Evolutionary conservation across 2,329 filamentous ascomycete species (phyloP), one percentile per base, ranked within the genome.

Genomic region (Ophiostoma ulmi): DNA sequence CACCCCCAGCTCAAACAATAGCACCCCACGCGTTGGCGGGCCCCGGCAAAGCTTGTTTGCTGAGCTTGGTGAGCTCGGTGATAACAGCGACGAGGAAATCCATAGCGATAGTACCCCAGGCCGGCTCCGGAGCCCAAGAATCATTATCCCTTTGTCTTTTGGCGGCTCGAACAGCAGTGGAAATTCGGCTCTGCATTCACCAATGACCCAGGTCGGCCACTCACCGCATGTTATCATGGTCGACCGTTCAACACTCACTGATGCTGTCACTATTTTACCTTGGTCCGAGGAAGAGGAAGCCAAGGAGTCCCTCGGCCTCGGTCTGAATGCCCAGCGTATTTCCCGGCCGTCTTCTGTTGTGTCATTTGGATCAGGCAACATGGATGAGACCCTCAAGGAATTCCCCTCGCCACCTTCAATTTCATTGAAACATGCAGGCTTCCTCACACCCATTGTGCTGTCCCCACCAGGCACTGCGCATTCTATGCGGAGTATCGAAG

Each of bases 41-140:
- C 80, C 76, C 22, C 86, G 87, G 20, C 92, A 97, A 81, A 98
- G 91, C 76, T 83, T 99, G 68, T 97, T 95, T 78, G 93, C 93
- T 58, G 95, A 99, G 79, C 85, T 99, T 61, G 92, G 91, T 69
- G 92, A 93, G 74, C 82, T 97, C 63, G 90, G 88, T 73, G 74
- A 75, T 35, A 88, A 88, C 74, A 90, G 91, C 75, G 91, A 92
- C 73, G 91, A 92, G 72, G 90, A 90, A 73, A 89, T 91, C 70
- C 83, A 80, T 72, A 83, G 82, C 20, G 83, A 82, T 22, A 84
- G 81, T 36, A 89, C 87, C 39, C 87, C 87, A 36, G 86, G 83
- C 73, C 83, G 84, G 73, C 82, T 83, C 52, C 78, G 80, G 63
- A 83, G 82, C 72, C 75, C 80, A 31, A 82, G 83, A 63, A 83